Percentiles rank a stretch among this genome's conserved stretches.
These are phyloP conservation scores for Allium sativum DNA, from an alignment of 106 monocot species.

Conservation along the genomic window DNA sequence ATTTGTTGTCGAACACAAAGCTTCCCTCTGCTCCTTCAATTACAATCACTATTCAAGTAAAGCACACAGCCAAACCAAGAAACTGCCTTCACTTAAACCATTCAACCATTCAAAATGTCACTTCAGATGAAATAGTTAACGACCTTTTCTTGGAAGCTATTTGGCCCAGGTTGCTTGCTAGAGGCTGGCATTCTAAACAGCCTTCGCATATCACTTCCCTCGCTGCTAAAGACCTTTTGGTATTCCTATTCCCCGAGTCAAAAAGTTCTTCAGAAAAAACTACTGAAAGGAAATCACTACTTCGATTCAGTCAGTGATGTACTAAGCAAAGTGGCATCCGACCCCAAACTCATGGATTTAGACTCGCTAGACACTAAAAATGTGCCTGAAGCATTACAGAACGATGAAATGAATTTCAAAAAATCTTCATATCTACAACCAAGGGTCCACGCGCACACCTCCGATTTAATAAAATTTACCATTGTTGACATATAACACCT, in stretches of 20 bases:
- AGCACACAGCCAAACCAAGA: too few relatives aligned
- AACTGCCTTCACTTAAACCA: too few relatives aligned
- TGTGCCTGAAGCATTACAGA: background rate
- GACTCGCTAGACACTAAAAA: constrained; percentile 31
- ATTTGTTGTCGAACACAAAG: too few relatives aligned
- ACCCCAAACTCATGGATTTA: constrained; percentile 62
- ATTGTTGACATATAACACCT: constrained; percentile 69
- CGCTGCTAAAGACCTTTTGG: constrained; percentile 39
- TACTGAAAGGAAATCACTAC: constrained; percentile 79
- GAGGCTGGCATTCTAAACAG: constrained; percentile 84
- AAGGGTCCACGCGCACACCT: constrained; percentile 20
- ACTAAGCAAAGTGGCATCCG: constrained; percentile 68
- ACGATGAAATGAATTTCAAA: constrained; percentile 6
- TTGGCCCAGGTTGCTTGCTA: constrained; percentile 85
- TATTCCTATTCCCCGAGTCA: constrained; percentile 69
- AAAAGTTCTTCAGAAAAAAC: constrained; percentile 79
- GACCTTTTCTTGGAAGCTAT: constrained; percentile 98
- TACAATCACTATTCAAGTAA: too few relatives aligned
- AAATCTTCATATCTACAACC: constrained; percentile 25
- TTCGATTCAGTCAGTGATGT: constrained; percentile 94
- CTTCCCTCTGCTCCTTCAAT: too few relatives aligned
- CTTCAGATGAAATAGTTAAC: too few relatives aligned
- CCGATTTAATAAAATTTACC: constrained; percentile 53
- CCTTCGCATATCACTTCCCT: too few relatives aligned
- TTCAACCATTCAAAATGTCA: too few relatives aligned